Percentiles rank a stretch among this genome's conserved stretches.
Conservation (phyloP, 1,139 yeast species). For the Suhomyces coccinellae region DNA sequence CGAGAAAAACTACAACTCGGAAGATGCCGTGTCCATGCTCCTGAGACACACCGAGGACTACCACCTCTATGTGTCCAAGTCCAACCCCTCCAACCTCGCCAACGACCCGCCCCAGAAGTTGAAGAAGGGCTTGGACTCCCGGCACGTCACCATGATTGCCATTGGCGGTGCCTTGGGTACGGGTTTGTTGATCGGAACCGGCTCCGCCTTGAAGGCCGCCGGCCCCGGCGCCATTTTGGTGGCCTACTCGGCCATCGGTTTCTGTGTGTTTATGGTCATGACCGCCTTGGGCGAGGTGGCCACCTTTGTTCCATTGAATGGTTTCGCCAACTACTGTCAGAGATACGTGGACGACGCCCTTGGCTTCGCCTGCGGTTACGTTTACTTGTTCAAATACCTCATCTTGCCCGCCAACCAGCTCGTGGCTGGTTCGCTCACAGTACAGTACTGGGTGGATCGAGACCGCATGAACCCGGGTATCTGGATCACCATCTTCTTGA, state of each 20-base stretch:
- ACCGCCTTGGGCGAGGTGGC: constrained; percentile 75
- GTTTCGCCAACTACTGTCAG: constrained; percentile 69
- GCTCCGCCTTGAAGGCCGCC: constrained; percentile 58
- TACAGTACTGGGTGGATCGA: constrained; percentile 59
- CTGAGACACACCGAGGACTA: constrained; percentile 53
- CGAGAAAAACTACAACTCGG: constrained; percentile 22
- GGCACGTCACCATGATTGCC: constrained; percentile 78
- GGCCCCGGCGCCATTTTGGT: constrained; percentile 72
- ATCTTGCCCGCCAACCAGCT: constrained; percentile 65
- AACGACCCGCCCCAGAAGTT: constrained; percentile 53
- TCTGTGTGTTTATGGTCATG: constrained; percentile 68
- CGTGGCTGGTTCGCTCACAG: constrained; percentile 60
- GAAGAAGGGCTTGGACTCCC: constrained; percentile 61
- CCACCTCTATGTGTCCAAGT: constrained; percentile 47
- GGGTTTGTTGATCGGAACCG: constrained; percentile 71
- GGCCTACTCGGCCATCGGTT: constrained; percentile 61
- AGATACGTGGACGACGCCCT: constrained; percentile 69
- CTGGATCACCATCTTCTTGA: constrained; percentile 56
- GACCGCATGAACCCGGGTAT: constrained; percentile 56
- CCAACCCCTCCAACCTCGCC: constrained; percentile 41
- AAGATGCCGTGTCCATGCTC: constrained; percentile 32
- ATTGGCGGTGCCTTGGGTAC: constrained; percentile 58
- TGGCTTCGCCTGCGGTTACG: constrained; percentile 75
- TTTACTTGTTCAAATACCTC: constrained; percentile 61
- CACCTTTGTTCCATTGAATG: constrained; percentile 69